phyloP scores from a whole-genome alignment of 2,329 filamentous ascomycete genomes.

The Cucurbitaria berberidis region DNA sequence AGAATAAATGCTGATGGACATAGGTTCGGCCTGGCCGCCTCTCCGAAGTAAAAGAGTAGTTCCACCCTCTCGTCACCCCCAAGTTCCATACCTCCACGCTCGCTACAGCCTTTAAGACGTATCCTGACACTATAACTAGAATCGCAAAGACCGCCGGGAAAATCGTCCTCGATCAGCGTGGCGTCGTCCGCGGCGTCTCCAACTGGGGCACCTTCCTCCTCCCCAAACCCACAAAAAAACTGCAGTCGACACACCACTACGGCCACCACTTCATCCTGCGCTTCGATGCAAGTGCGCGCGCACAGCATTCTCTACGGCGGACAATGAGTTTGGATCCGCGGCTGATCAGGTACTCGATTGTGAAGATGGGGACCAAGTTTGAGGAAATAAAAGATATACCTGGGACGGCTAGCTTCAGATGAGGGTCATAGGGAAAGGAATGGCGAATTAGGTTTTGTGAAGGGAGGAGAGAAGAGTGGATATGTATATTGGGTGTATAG shows the following conservation, averaged over 20 bases:
- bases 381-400: conserved; percentile 65
- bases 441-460: not conserved
- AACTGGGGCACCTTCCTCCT: conserved; percentile 96
- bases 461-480: not conserved
- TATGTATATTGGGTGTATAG: not conserved
- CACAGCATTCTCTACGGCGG: conserved; percentile 75
- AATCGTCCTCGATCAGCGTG: conserved; percentile 80
- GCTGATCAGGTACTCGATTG: conserved; percentile 84
- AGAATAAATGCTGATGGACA: not conserved
- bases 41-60: conserved; percentile 91
- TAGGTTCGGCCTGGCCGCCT: conserved; percentile 93
- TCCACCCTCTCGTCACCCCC: conserved; percentile 19
- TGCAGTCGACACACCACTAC: conserved; percentile 81
- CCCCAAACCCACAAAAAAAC: conserved; percentile 76
- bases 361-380: conserved; percentile 78
- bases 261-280: conserved; percentile 99
- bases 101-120: not conserved
- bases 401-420: conserved; percentile 59
- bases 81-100: not conserved
- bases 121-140: conserved; percentile 55
- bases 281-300: conserved; percentile 78
- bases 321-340: conserved; percentile 86
- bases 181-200: conserved; percentile 87
- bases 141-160: conserved; percentile 86
- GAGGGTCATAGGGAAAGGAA: not conserved